Base-by-base conservation (phyloP, 495 filamentous ascomycete species). In the Ramalina intermedia region DNA sequence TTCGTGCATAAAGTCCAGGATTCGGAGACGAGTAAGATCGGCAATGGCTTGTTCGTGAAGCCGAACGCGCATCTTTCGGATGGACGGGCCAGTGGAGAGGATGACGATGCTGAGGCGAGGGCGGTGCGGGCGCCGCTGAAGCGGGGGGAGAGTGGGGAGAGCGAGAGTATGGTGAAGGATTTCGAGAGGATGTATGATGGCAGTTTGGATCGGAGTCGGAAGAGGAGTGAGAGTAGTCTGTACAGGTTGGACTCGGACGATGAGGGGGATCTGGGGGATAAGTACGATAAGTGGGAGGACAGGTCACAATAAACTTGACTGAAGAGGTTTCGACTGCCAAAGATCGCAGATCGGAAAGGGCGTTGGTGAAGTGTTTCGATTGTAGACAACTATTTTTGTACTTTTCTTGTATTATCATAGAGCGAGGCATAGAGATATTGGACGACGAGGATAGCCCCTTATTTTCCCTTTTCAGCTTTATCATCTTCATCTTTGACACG, bases 1-100 rank as follows among this genome's bases (percentile, higher is more conserved):
- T 46, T 55, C 7, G 53, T 55, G 4, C 53, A 57, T 16, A 57
- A 57, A 35, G 45, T 37, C 14, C 42, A 48, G 5, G 44, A 47
- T 47, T 8, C 9, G 21, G 29, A 33, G 29, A 33, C 29, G 29
- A 33, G 29, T 33, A 13, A 33, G 12, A 13, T 33, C 3, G 50
- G 50, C 13, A 16, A 41, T 13, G 39, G 17, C 39, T n/a, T 23
- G 7, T 41, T 18, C 14, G 21, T 23, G 2, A 23, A 41, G 39
- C 17, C 17, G 21, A 23, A 41, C 8, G 39, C 23, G 23, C 23
- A 1, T 39, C 24, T 8, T n/a, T 24, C 9, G n/a, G 42, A 45
- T 23, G 46, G 23, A 6, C 8, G 24, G 9, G 17, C 11, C 9
- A 27, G 36, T 37, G 45, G 45, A 5, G 46, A 39, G 6, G 37